Conservation (phyloP, 257 asterid species). For the Plantago major region DNA sequence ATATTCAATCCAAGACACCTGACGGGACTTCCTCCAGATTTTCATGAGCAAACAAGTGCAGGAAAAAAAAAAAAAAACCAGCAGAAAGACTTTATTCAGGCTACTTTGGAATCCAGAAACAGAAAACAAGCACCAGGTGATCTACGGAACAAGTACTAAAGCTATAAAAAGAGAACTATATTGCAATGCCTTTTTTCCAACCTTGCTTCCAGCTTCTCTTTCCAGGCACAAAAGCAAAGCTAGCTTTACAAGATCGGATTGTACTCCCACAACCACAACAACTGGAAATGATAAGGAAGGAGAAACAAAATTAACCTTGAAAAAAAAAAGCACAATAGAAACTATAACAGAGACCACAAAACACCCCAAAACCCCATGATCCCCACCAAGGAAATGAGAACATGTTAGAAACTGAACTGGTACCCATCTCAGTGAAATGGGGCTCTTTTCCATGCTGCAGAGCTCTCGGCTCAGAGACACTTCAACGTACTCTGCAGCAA, state of each 20-base stretch:
- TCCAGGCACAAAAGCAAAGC: conserved; percentile 21
- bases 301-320: neutral
- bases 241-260: conserved; percentile 26
- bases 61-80: too few species aligned
- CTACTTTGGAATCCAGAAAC: too few species aligned
- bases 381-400: conserved; percentile 19
- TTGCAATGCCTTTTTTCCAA: conserved; percentile 22
- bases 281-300: neutral
- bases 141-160: neutral
- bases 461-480: conserved; percentile 11
- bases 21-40: too few species aligned
- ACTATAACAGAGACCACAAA: neutral
- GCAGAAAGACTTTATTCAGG: too few species aligned
- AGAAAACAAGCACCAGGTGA: too few species aligned
- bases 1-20: too few species aligned
- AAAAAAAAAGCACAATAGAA: conserved; percentile 1
- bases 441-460: conserved; percentile 4
- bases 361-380: conserved; percentile 26
- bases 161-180: conserved; percentile 17
- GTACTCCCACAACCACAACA: conserved; percentile 11
- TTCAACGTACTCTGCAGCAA: conserved; percentile 3
- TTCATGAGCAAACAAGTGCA: too few species aligned
- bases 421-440: conserved; percentile 28
- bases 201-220: conserved; percentile 21
- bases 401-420: conserved; percentile 30